Evolutionary conservation across 768 basidiomycete species (phyloP), one percentile per base, ranked within the genome.

Genomic region (Leucocoprinus leucothites): DNA sequence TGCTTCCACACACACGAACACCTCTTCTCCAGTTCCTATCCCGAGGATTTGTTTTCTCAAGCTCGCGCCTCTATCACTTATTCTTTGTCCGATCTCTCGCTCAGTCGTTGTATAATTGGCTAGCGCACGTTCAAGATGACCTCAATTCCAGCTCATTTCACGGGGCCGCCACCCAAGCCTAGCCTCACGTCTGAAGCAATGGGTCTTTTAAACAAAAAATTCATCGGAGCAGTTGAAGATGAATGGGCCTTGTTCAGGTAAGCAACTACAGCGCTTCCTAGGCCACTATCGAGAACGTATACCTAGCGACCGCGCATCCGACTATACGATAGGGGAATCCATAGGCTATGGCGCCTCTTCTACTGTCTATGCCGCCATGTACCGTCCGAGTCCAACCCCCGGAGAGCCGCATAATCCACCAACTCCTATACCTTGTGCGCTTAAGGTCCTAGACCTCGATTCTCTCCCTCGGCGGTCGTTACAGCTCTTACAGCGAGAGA

Each of bases 291-390:
- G 56, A 55, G 26, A 57, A 58, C 59, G 38, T 61, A 28, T 41
- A 31, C 46, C 25, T 66, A 91, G 91, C 63, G 88, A 91, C 65
- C 67, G 78, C 58, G 73, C 82, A 1, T 60, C 72, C 11, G 91
- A 95, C 74, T 94, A 94, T 64, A 80, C 79, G 18, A 77, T 90
- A 35, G 90, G 89, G 14, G 69, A 79, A 7, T 82, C 91, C 18
- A 93, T 95, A 49, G 94, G 94, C 1, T 94, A 89, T 62, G 95
- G 95, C 18, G 89, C 95, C 2, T 94, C 92, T 2, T 96, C 95
- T 0, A 89, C 87, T 53, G 95, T 98, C 5, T 93, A 95, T 64
- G 71, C 85, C 13, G 94, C 94, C 0, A 69, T 74, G 1, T 94
- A 84, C 67, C 78, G 74, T 57, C 79, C 62, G n/a, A 56, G 74